Evolutionary conservation across 345 rosid genomes (phyloP), one percentile per base, ranked within the genome.

Genomic region (Erodium maritimum): DNA sequence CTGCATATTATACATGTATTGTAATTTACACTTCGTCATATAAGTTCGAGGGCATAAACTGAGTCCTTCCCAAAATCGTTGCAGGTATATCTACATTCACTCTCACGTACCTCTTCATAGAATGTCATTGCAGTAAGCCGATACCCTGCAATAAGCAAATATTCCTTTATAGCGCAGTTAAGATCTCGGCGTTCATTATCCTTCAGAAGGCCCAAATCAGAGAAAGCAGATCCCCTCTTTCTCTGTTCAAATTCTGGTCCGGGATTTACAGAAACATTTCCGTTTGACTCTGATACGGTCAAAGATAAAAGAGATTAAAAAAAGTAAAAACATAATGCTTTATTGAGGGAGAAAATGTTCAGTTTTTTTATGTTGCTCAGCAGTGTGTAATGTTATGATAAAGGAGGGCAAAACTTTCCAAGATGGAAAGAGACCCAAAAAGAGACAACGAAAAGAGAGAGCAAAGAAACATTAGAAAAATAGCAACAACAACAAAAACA

Each of bases 61-160:
- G 16, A 50, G 42, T 25, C 23, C 54, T 23, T 48, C 25, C 18
- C n/a, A 50, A 64, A 50, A 37, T 17, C 50, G 33, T 50, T 46
- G 29, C 5, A 50, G 21, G 17, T n/a, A 54, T 21, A 33, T 19
- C 21, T 22, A 20, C 5, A 25, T 11, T 50, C 11, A 51, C 3
- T 69, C 17, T 23, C 21, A 65, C 56, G 67, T 73, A 91, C 98
- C 84, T 91, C 96, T 72, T 88, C 98, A 69, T 81, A 91, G 67
- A 88, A 91, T 60, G 96, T 91, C 98, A 91, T 91, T 54, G 96
- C 93, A 29, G 96, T 81, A 67, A 88, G 88, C 71, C 96, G 79
- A 67, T 88, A 91, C 54, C 98, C 98, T 60, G 95, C 98, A 61
- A 91, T 58, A 66, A 88, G 89, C 70, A 91, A 80, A 79, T 91